Base-by-base conservation (phyloP, 176 grass and related monocot species). In the Oryza meridionalis region DNA sequence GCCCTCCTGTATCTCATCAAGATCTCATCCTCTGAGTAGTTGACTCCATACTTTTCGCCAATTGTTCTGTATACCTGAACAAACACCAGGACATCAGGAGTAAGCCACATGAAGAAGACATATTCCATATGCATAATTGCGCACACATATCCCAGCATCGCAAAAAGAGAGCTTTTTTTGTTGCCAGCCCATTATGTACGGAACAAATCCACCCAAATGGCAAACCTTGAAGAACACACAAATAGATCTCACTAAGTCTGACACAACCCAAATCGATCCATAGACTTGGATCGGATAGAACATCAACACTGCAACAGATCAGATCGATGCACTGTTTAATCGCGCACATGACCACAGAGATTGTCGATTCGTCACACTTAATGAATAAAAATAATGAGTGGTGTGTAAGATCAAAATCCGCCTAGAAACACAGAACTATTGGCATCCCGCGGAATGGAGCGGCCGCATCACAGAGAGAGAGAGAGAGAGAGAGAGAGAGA, bases 1-100 rank as follows among this genome's bases (percentile, higher is more conserved):
- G 91, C 91, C 84, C 78, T 49, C 0, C 93, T 70, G 77, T 99
- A 99, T 42, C 93, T 82, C 73, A 62, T 81, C 76, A 99, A 80
- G 61, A 99, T 99, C 86, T 99, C 96, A 81, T 89, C 80, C 82
- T 98, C 96, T 0, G 91, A 95, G 50, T 94, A 99, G 32, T 86
- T 49, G 70, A 99, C 96, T 22, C 96, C 96, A 25, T 99, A 99
- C 84, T 99, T 99, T 33, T 96, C 84, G 12, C 96, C 96, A 4
- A 99, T 86, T 14, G 82, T 82, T 77, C 71, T 91, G 80, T 99
- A 99, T 11, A 99, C 94, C 96, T 98, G 63, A 17, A 70, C 37
- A 35, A 63, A 80, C n/a, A 62, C 68, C 78, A 26, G 29, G 22
- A 86, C 29, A 31, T 31, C 29, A 31, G 29, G 21, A 68, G 5